Percentiles rank a stretch among this genome's conserved stretches.
These are phyloP conservation scores for Leccinum ochraceum DNA, from an alignment of 768 basidiomycete genomes.

Conservation along the genomic window DNA sequence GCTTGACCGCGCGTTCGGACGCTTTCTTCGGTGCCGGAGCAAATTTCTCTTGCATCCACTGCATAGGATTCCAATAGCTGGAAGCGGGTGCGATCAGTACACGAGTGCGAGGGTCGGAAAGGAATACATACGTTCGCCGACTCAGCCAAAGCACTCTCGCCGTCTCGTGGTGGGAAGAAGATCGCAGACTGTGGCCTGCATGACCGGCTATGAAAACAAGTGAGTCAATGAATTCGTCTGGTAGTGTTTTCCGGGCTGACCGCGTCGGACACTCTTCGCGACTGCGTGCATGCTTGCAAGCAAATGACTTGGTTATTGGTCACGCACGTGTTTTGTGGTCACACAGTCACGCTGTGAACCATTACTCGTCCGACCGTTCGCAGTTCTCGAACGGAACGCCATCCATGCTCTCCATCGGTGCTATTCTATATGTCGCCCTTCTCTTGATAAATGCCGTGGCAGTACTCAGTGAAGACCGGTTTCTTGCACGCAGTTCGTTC, in stretches of 20 bases:
- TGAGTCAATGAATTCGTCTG: background rate
- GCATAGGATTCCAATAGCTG: conserved; percentile 58
- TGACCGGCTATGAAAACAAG: conserved; percentile 13
- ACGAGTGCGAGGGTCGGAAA: background rate
- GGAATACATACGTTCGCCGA: conserved; percentile 45
- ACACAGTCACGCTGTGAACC: background rate
- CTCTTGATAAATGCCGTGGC: conserved; percentile 94
- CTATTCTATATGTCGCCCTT: conserved; percentile 81
- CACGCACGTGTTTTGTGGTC: conserved; percentile 11
- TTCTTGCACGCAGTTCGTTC: conserved; percentile 84
- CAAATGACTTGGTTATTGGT: conserved; percentile 23
- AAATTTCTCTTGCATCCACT: conserved; percentile 65
- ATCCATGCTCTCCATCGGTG: conserved; percentile 60
- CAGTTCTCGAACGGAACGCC: conserved; percentile 13
- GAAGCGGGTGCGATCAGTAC: conserved; percentile 19
- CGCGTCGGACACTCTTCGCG: conserved; percentile 24
- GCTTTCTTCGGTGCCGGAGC: conserved; percentile 46
- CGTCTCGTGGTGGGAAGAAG: conserved; percentile 5
- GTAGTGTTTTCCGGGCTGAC: conserved; percentile 19
- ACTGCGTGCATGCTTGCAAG: conserved; percentile 31
- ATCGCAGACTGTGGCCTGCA: conserved; percentile 15
- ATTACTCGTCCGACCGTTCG: background rate
- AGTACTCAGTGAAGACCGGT: conserved; percentile 93
- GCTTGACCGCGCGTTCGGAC: conserved; percentile 44
- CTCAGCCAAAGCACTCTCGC: conserved; percentile 37